These are phyloP conservation scores for Schizophyllum commune DNA, from an alignment of 1,284 basidiomycete genomes.

Conservation along the genomic window DNA sequence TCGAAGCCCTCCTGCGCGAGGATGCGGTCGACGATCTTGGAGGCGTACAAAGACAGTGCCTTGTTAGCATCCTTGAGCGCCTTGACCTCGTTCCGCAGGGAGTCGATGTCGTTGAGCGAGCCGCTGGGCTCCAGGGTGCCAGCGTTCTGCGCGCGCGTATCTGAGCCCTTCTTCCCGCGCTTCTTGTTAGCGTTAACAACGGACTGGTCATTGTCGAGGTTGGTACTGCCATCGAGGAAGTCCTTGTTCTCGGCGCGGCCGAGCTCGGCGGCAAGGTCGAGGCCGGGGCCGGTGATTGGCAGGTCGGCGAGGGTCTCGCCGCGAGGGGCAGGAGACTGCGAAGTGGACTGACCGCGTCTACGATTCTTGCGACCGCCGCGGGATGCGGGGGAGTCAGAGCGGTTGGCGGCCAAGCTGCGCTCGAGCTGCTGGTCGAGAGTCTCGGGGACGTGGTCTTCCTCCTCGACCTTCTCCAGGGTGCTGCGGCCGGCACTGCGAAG, in stretches of 20 bases:
- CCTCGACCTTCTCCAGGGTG: slow-evolving; percentile 49
- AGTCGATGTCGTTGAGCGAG: slow-evolving; percentile 52
- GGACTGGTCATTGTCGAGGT: slow-evolving; percentile 46
- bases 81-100: slow-evolving; percentile 76
- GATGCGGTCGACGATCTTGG: slow-evolving; percentile 94
- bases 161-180: slow-evolving; percentile 44
- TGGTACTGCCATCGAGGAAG: slow-evolving; percentile 45
- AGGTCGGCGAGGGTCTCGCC: slow-evolving; percentile 76
- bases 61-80: slow-evolving; percentile 92
- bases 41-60: slow-evolving; percentile 87
- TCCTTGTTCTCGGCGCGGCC: slow-evolving; percentile 82
- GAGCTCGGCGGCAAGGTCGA: slow-evolving; percentile 86
- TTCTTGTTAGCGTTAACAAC: slow-evolving; percentile 37
- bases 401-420: slow-evolving; percentile 18
- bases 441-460: slow-evolving; percentile 37
- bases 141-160: slow-evolving; percentile 28
- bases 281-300: slow-evolving; percentile 77
- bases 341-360: slow-evolving; percentile 43
- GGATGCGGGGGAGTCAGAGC: slow-evolving; percentile 27
- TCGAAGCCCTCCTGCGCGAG: slow-evolving; percentile 92
- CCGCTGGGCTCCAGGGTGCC: slow-evolving; percentile 32
- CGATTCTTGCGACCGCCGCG: slow-evolving; percentile 42
- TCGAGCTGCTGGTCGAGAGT: slow-evolving; percentile 28
- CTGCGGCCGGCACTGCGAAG: slow-evolving; percentile 49
- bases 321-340: slow-evolving; percentile 36